Percentiles rank a stretch among this genome's conserved stretches.
Evolutionary conservation across 805 yeast species (phyloP).

Genomic region (Candida tallmaniae): DNA sequence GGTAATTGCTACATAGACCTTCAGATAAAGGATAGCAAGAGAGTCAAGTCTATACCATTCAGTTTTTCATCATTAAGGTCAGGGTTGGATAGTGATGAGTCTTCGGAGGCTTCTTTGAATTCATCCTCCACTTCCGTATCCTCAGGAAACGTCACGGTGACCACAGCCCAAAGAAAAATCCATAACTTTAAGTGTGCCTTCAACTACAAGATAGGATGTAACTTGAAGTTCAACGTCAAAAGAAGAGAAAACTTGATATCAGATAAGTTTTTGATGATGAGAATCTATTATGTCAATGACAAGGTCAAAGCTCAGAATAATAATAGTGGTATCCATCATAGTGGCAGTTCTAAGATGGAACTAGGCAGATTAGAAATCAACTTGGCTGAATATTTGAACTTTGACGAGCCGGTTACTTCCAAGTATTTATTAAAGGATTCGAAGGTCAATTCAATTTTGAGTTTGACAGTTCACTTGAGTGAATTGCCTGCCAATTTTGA

Average conservation of each 20-base stretch:
- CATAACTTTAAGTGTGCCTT: constrained; percentile 38
- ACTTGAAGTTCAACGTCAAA: constrained; percentile 38
- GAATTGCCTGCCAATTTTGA: constrained; percentile 36
- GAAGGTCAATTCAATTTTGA: constrained; percentile 77
- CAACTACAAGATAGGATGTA: constrained; percentile 30
- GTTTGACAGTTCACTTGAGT: constrained; percentile 51
- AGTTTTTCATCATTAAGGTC: constrained; percentile 1
- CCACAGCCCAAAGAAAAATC: constrained; percentile 28
- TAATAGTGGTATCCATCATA: constrained; percentile 2
- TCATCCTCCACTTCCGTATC: constrained; percentile 10
- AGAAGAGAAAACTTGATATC: constrained; percentile 34
- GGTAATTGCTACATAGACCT: constrained; percentile 68
- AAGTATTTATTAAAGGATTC: constrained; percentile 72
- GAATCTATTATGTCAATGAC: constrained; percentile 32
- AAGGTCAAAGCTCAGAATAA: constrained; percentile 19
- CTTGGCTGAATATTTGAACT: constrained; percentile 64
- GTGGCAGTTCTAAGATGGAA: constrained; percentile 8
- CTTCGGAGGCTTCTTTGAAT: background rate
- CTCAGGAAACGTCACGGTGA: constrained; percentile 19
- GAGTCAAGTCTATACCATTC: constrained; percentile 9
- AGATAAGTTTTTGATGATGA: constrained; percentile 39
- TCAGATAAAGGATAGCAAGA: constrained; percentile 48
- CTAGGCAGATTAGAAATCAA: constrained; percentile 69
- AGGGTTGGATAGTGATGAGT: constrained; percentile 1
- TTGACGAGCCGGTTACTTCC: constrained; percentile 47